Conservation (phyloP, 106 monocot species). For the Platanthera zijinensis region DNA sequence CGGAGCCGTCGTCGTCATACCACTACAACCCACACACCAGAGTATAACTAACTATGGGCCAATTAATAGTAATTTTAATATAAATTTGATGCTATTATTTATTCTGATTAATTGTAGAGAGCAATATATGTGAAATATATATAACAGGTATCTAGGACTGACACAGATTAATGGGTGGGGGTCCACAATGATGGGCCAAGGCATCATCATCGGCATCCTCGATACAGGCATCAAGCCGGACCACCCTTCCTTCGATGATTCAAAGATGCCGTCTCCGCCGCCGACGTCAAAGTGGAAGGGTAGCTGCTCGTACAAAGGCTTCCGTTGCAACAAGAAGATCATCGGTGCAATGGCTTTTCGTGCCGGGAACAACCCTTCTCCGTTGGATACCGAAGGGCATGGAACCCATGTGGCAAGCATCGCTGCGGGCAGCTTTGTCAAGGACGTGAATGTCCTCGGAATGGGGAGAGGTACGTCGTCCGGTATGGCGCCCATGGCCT, state of each 20-base stretch:
- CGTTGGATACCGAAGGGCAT: neutral
- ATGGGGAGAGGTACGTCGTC: neutral
- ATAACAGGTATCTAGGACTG: neutral
- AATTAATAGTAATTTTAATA: too few relatives aligned
- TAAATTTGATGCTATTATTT: too few relatives aligned
- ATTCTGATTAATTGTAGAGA: too few relatives aligned
- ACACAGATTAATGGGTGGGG: neutral
- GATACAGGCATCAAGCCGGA: conserved; percentile 17
- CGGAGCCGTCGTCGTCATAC: conserved; percentile 4
- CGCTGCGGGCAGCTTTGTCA: neutral
- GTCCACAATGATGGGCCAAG: conserved; percentile 1
- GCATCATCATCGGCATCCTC: conserved; percentile 20
- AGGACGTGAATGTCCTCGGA: neutral
- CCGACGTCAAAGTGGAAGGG: conserved; percentile 12
- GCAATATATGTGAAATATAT: too few relatives aligned
- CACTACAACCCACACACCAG: conserved; percentile 42
- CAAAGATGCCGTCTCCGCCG: conserved; percentile 3
- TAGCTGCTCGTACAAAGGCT: neutral
- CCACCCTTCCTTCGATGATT: conserved; percentile 23
- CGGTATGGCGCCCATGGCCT: conserved; percentile 7
- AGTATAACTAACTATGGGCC: too few relatives aligned
- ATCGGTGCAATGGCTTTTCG: conserved; percentile 5
- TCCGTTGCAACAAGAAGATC: conserved; percentile 22
- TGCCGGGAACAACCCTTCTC: neutral
- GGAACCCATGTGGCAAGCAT: neutral